Base-by-base conservation (phyloP, 1,139 yeast genomes). In the Candida sanyaensis region DNA sequence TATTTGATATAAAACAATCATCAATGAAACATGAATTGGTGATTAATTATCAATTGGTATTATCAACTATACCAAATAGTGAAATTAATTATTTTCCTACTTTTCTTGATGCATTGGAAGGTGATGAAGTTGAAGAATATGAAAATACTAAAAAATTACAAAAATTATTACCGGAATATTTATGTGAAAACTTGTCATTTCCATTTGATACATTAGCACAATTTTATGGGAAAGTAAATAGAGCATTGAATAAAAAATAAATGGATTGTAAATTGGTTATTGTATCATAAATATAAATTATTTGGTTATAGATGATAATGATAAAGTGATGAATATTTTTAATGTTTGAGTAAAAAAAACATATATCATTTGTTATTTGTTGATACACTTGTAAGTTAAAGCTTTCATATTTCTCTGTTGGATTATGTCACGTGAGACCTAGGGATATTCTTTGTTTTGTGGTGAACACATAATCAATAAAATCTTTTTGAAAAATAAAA, bases 181-280 rank as follows among this genome's bases (percentile, higher is more conserved):
- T 86, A 52, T 74, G 83, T 55, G 88, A 83, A 49, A 78, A 79
- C 51, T 68, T 86, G 53, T 75, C 84, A 5, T 86, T 86, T 62
- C 83, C 84, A 11, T 71, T 78, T 50, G 77, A 75, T 50, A 80
- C 85, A 6, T 67, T 83, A 49, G 75, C 82, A 39, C 86, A 80
- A 59, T 83, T 83, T 56, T 83, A 80, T 56, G 71, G 76, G 51
- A 83, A 82, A 57, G 73, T 83, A 55, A 69, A 69, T 50, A 71
- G 80, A 57, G 84, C 86, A 2, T 68, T 83, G 56, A 79, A 79
- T 56, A 79, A 74, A 56, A n/a, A 62, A 28, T 43, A 40, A 26
- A 38, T 17, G 32, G 21, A 17, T 17, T 17, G 21, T 17, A 2
- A 2, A 17, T 17, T 17, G 21, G 21, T 17, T 17, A 17, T 17